Evolutionary conservation across 2,329 filamentous ascomycete genomes (phyloP).

Genomic region (Alternaria dauci): DNA sequence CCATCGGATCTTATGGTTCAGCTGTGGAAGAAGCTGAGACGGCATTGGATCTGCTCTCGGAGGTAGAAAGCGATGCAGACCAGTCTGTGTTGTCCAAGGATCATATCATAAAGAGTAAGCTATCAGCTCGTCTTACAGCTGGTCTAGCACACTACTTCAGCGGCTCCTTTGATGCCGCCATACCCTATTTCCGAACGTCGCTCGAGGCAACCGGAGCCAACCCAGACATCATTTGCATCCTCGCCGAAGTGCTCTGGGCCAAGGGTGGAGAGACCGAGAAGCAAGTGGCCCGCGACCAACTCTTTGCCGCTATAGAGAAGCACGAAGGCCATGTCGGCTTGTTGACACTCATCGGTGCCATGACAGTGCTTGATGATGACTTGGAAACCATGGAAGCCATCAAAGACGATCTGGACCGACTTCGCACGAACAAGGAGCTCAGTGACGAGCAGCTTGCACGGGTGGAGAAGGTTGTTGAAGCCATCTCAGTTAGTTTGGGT

Average conservation of each 20-base stretch:
- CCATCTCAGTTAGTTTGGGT: constrained; percentile 68
- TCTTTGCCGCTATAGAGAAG: constrained; percentile 81
- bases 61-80: constrained; percentile 63
- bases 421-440: constrained; percentile 73
- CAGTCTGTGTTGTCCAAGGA: constrained; percentile 66
- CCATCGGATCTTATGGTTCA: constrained; percentile 68
- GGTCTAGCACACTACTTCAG: constrained; percentile 83
- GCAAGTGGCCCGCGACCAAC: constrained; percentile 76
- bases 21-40: constrained; percentile 83
- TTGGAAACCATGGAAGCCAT: constrained; percentile 82
- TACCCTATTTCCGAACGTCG: constrained; percentile 81
- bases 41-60: constrained; percentile 78
- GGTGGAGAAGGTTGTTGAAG: constrained; percentile 78
- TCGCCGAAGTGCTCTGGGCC: constrained; percentile 94
- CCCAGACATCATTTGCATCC: constrained; percentile 84
- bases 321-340: constrained; percentile 79
- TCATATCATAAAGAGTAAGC: constrained; percentile 72
- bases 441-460: constrained; percentile 70
- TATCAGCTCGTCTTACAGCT: constrained; percentile 86
- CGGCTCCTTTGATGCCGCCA: constrained; percentile 70
- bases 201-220: constrained; percentile 78
- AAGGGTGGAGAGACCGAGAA: constrained; percentile 78
- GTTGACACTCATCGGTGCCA: constrained; percentile 81
- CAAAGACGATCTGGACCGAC: constrained; percentile 74
- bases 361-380: constrained; percentile 83